Base-by-base conservation (phyloP, 73 alveolate species). In the Paramecium tetraurelia region DNA sequence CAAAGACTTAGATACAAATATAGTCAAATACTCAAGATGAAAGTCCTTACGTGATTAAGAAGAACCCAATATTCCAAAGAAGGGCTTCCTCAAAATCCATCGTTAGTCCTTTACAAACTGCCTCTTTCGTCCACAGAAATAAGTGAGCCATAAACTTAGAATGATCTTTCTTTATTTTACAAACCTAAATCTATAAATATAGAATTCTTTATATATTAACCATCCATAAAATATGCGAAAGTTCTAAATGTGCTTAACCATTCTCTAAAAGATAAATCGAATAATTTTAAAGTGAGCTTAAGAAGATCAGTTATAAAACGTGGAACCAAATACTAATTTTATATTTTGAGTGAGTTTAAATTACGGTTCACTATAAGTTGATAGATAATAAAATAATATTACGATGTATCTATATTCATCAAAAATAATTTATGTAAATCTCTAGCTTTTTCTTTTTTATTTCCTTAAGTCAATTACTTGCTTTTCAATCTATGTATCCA, bases 1-100 rank as follows among this genome's bases (percentile, higher is more conserved):
- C 16, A 63, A 63, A 63, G 84, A 27, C 9, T 27, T 12, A 27
- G 50, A 63, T 27, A 12, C 31, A 63, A 63, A 11, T 63, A 3
- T 63, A 27, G 7, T 63, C 5, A 1, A 27, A 63, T 31, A 63
- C 48, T 20, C 27, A 63, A 63, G 84, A 63, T 1, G 84, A 63
- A 63, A 63, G 84, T 63, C 84, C 84, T 11, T 63, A 63, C 31
- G 84, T 63, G 50, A 63, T 63, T 27, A 63, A 63, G n/a, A 63
- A 63, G 84, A 63, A 63, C 21, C 84, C 84, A 10, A 63, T 63
- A 27, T 63, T 63, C 12, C 29, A 63, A 24, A 63, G 84, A 63
- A 63, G 84, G 31, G 84, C 84, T 12, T 24, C 84, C 5, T 63
- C 24, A 33, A 63, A 63, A 63, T 63, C 84, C 8, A 27, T 22